Evolutionary conservation across 2,329 filamentous ascomycete species (phyloP), one percentile per base, ranked within the genome.

Genomic region (Huntiella bhutanensis): DNA sequence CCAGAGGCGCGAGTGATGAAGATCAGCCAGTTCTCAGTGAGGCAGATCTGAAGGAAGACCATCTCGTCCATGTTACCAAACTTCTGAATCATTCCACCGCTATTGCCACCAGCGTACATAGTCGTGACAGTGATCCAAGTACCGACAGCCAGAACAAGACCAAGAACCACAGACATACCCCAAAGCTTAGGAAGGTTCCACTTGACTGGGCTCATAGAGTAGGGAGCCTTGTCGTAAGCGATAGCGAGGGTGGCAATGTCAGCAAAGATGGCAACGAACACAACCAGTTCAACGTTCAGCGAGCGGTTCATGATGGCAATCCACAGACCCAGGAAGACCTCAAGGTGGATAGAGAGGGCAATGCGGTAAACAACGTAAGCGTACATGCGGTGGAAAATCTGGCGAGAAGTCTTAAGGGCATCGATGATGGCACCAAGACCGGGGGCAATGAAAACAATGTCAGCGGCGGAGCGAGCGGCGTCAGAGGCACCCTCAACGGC

Each of bases 221-320:
- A 92, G 12, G 84, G 84, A 44, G 85, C 85, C 59, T 91, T 92
- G 62, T 94, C 86, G 65, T 93, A 94, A 53, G 85, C 85, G 58
- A 94, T 92, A 54, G 86, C 83, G 45, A 94, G 71, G 52, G 85
- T 94, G 51, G 85, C 86, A 55, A 93, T 83, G 64, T 94, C 85
- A 49, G 85, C 86, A 62, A 93, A 93, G 58, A 94, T 92, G 59
- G 86, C 86, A 58, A 92, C 87, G 70, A 93, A 92, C 63, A 93
- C 85, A 51, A 93, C 80, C 43, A 93, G 68, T 61, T 91, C 75
- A 53, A 93, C 76, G 68, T 92, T 86, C 52, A 94, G 72, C 51
- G 76, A 82, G 51, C 75, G 70, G 71, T 93, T 91, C 55, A 88
- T 69, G 55, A 88, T 87, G 55, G 81, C 82, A 56, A 93, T 91